These are phyloP conservation scores for Calonectria leucothoes DNA, from an alignment of 2,329 filamentous ascomycete genomes.

Conservation along the genomic window DNA sequence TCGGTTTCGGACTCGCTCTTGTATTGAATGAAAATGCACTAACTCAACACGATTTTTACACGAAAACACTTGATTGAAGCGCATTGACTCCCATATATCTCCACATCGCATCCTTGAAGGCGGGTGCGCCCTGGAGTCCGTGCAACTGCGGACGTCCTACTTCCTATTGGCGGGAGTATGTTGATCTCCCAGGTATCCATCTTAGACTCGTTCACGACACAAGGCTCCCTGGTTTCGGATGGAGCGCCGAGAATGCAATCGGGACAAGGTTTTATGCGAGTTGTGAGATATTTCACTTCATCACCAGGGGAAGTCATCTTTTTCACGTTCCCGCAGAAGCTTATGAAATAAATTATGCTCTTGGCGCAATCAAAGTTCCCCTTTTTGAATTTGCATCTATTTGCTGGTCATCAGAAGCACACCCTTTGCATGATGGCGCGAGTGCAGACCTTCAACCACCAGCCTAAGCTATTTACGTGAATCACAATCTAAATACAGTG, in stretches of 20 bases:
- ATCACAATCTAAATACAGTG: not conserved
- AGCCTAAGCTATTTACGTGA: not conserved
- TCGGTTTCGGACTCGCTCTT: not conserved
- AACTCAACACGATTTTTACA: not conserved
- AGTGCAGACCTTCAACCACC: not conserved
- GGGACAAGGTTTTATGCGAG: not conserved
- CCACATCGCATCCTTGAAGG: not conserved
- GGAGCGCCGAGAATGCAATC: not conserved
- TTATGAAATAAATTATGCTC: not conserved
- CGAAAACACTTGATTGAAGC: not conserved
- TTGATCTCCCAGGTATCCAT: not conserved
- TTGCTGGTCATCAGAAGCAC: not conserved
- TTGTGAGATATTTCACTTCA: not conserved
- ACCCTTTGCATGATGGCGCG: not conserved
- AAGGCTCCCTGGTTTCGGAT: not conserved
- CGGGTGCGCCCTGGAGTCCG: not conserved
- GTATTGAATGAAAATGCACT: not conserved
- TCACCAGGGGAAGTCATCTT: not conserved
- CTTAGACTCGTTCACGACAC: not conserved
- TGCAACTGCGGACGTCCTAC: not conserved
- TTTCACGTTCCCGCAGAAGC: not conserved
- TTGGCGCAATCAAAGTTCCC: fast-evolving
- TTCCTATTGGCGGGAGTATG: not conserved
- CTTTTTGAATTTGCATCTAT: not conserved
- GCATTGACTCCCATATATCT: not conserved